A percentile compares a stretch with the other conserved stretches of the same genome.
Conservation (phyloP, 257 asterid genomes). For the Gentiana macrophylla region DNA sequence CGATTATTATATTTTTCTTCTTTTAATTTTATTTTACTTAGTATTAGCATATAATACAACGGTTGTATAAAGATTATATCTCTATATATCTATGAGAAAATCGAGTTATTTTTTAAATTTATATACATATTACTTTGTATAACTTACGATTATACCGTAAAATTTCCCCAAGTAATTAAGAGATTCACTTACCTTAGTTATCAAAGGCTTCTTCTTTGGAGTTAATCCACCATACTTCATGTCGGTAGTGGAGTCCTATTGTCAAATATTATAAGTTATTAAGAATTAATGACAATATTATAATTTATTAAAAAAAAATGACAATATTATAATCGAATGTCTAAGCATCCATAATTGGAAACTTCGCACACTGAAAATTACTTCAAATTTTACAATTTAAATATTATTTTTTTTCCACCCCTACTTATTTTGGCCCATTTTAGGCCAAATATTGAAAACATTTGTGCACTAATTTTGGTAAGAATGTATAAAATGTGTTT, state of each 20-base stretch:
- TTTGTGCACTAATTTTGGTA: too few species aligned
- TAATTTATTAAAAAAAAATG: not conserved
- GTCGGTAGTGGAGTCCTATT: conserved; percentile 31
- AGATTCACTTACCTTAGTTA: conserved; percentile 48
- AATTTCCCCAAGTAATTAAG: too few species aligned
- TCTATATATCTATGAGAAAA: not conserved
- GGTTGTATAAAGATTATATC: not conserved
- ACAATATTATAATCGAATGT: not conserved
- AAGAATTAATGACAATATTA: not conserved
- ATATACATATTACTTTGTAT: too few species aligned
- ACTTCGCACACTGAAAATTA: not conserved
- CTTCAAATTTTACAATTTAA: not conserved
- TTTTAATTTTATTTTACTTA: not conserved
- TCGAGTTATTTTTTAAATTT: too few species aligned
- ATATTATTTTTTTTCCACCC: not conserved
- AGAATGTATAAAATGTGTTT: too few species aligned
- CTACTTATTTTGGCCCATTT: too few species aligned
- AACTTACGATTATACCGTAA: too few species aligned
- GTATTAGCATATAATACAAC: too few species aligned
- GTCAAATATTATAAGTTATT: not conserved
- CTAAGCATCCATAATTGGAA: too few species aligned
- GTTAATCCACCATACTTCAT: conserved; percentile 59
- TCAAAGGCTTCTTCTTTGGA: conserved; percentile 80
- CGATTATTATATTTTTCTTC: not conserved
- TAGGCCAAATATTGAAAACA: not conserved